Evolutionary conservation across 2,329 filamentous ascomycete species (phyloP), one percentile per base, ranked within the genome.

Genomic region (Eurotiales sp.): DNA sequence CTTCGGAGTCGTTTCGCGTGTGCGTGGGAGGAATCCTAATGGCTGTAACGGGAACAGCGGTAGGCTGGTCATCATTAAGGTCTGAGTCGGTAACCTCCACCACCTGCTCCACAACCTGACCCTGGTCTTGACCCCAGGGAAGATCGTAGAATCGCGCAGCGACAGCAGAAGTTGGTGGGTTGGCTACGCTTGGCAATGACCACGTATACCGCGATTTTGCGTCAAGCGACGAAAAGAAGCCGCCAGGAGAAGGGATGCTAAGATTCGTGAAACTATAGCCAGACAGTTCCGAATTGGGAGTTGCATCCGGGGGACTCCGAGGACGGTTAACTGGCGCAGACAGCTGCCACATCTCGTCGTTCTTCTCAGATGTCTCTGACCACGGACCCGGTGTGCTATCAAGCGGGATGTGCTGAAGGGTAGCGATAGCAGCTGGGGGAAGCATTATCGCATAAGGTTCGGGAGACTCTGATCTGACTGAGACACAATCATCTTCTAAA

Each of bases 101-200:
- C 27, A 88, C 77, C 41, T 84, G 86, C 65, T 91, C 87, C 43
- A 88, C 71, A 22, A 85, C 64, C 6, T 73, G 65, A 14, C 71
- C 69, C 42, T 71, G 56, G 46, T 75, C 66, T 19, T 71, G 71
- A 57, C 77, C 79, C 86, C 90, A 96, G 3, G 91, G 90, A 23
- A 86, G 80, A 56, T 86, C 85, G 72, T 97, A 97, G 63, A 96
- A 97, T 56, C 87, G 83, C 66, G 96, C 89, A 8, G 92, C 92
- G n/a, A 87, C 90, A 25, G 90, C 89, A 1, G 92, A 96, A 0
- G 89, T 92, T 1, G 90, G 90, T 7, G 81, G 77, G 11, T 79
- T 77, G 17, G 78, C 76, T 58, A 69, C 73, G 23, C 73, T 72
- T 10, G 79, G 76, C 54, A 85, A 73, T 62, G 89, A 84, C 92